Conservation (phyloP, 2,329 filamentous ascomycete species). For the Aureobasidium mangrovei region DNA sequence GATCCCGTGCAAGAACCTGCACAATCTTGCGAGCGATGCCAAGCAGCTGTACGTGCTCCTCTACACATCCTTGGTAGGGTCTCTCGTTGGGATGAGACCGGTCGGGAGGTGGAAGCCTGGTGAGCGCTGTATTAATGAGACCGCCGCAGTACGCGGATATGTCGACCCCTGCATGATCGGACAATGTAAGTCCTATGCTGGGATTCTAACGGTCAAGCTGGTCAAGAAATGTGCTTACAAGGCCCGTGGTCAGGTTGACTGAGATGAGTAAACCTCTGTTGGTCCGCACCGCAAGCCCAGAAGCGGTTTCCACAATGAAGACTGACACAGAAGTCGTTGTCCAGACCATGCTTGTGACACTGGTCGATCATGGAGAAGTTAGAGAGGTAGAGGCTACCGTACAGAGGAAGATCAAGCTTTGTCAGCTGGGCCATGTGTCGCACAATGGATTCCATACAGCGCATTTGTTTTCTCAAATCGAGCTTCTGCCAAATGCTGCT, state of each 20-base stretch:
- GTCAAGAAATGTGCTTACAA: constrained; percentile 3
- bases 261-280: neutral
- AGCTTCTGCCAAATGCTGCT: constrained; percentile 20
- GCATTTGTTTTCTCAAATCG: constrained; percentile 3
- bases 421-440: constrained; percentile 5
- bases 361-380: neutral
- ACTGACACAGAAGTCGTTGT: constrained; percentile 11
- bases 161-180: neutral
- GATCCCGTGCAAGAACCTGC: neutral
- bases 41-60: constrained; percentile 2
- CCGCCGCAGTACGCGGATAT: constrained; percentile 2
- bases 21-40: neutral
- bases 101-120: neutral
- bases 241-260: neutral
- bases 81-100: neutral
- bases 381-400: constrained; percentile 12
- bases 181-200: neutral
- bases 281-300: neutral
- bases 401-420: constrained; percentile 10
- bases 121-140: constrained; percentile 13
- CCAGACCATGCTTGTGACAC: neutral
- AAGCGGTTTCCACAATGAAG: constrained; percentile 8
- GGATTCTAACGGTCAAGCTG: constrained; percentile 1
- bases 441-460: constrained; percentile 8
- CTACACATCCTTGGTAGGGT: neutral